phyloP scores from a whole-genome alignment of 805 yeast species.

The Hagleromyces aurorensis region DNA sequence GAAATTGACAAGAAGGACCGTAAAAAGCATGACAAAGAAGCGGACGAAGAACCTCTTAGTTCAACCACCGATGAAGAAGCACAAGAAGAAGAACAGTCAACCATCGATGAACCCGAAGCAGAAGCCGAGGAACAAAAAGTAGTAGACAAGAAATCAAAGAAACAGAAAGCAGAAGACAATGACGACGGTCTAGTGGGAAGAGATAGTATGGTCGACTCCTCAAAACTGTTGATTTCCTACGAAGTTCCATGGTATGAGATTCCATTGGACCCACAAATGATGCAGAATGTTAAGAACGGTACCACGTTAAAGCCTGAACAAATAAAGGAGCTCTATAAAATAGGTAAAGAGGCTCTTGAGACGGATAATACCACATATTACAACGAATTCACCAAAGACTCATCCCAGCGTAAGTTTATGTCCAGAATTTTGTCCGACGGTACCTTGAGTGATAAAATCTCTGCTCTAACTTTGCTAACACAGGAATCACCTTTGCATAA shows the following conservation, averaged over 20 bases:
- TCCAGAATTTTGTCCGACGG: slow-evolving; percentile 84
- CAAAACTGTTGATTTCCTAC: slow-evolving; percentile 50
- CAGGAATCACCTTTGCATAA: slow-evolving; percentile 96
- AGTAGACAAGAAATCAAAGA: slow-evolving; percentile 19
- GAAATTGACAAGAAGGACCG: slow-evolving; percentile 32
- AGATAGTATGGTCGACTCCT: slow-evolving; percentile 41
- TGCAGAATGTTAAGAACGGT: slow-evolving; percentile 17
- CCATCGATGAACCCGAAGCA: slow-evolving; percentile 12
- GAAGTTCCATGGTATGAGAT: slow-evolving; percentile 71
- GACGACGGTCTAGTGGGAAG: slow-evolving; percentile 29
- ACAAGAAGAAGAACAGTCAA: slow-evolving; percentile 14
- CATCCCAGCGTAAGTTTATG: slow-evolving; percentile 80
- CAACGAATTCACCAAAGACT: slow-evolving; percentile 64
- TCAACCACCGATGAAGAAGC: slow-evolving; percentile 17
- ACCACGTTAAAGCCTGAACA: slow-evolving; percentile 38
- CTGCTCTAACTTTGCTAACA: slow-evolving; percentile 83
- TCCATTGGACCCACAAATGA: slow-evolving; percentile 34
- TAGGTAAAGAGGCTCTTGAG: slow-evolving; percentile 60
- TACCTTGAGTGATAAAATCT: slow-evolving; percentile 90
- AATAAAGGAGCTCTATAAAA: slow-evolving; percentile 50
- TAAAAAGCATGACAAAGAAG: slow-evolving; percentile 32
- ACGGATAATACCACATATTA: slow-evolving; percentile 64
- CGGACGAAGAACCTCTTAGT: slow-evolving; percentile 24
- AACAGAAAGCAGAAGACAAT: slow-evolving; percentile 17
- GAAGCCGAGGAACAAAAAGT: no score